Conservation (phyloP, 2,329 filamentous ascomycete species). For the Penicillium sp. region DNA sequence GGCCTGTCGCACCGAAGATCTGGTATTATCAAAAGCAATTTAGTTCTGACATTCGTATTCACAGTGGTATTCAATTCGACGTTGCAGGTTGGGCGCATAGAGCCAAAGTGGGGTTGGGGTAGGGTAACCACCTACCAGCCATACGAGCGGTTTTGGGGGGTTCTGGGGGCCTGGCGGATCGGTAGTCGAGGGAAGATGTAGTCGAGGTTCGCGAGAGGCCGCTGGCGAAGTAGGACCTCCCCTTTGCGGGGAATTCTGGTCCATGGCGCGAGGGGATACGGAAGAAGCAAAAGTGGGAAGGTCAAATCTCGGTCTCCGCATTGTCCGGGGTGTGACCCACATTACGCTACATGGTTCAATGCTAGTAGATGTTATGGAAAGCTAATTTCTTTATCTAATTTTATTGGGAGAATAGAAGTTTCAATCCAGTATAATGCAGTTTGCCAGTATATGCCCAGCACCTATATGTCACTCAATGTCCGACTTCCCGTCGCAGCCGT, state of each 20-base stretch:
- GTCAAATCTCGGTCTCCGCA: conserved; percentile 26
- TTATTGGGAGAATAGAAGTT: neutral
- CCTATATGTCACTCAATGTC: conserved; percentile 40
- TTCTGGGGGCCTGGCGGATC: conserved; percentile 75
- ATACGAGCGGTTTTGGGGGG: conserved; percentile 74
- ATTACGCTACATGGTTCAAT: neutral
- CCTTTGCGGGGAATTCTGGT: conserved; percentile 28
- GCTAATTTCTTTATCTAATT: neutral
- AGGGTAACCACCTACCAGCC: conserved; percentile 68
- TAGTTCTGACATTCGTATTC: neutral
- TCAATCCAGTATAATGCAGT: neutral
- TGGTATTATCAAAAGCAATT: conserved; percentile 33
- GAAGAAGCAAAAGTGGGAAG: conserved; percentile 1
- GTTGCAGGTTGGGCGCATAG: neutral
- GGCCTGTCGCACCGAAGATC: conserved; percentile 95
- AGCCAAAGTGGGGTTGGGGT: conserved; percentile 2
- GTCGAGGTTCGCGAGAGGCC: conserved; percentile 40
- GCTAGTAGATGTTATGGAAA: neutral
- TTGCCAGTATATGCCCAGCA: conserved; percentile 5
- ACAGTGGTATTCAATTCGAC: neutral
- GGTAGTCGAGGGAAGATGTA: conserved; percentile 76
- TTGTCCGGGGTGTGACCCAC: conserved; percentile 20
- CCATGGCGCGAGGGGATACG: conserved; percentile 19
- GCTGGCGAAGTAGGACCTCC: conserved; percentile 26
- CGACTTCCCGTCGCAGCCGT: conserved; percentile 62